Evolutionary conservation across 257 asterid species (phyloP).

Genomic region (Forsythia viridissima): DNA sequence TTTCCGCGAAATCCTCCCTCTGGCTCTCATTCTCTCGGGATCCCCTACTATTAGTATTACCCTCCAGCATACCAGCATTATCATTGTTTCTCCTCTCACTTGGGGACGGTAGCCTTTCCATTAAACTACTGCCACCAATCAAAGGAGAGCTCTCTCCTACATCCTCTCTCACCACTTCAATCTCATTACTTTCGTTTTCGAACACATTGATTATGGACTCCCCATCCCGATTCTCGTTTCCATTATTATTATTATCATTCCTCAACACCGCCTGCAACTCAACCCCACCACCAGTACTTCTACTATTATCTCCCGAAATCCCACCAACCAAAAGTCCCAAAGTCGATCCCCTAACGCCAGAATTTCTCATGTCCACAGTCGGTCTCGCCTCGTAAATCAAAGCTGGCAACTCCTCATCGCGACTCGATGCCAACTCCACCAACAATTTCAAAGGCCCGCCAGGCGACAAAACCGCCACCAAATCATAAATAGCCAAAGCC

Average conservation of each 20-base stretch:
- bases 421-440: slow-evolving; percentile 83
- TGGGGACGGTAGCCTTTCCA: slow-evolving; percentile 26
- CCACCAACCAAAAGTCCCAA: slow-evolving; percentile 59
- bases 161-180: slow-evolving; percentile 57
- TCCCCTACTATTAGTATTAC: slow-evolving; percentile 24
- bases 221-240: slow-evolving; percentile 19
- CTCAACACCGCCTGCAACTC: slow-evolving; percentile 56
- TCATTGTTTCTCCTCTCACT: slow-evolving; percentile 2
- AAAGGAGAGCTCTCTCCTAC: slow-evolving; percentile 63
- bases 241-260: slow-evolving; percentile 18
- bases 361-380: slow-evolving; percentile 35
- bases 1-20: slow-evolving; percentile 34
- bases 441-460: slow-evolving; percentile 92
- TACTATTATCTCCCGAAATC: slow-evolving; percentile 34
- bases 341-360: slow-evolving; percentile 44
- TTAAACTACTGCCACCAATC: slow-evolving; percentile 46
- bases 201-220: slow-evolving; percentile 27
- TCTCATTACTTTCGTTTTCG: slow-evolving; percentile 38
- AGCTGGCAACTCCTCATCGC: slow-evolving; percentile 93
- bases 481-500: slow-evolving; percentile 84
- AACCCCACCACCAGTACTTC: slow-evolving; percentile 27
- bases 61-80: slow-evolving; percentile 14
- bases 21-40: slow-evolving; percentile 29
- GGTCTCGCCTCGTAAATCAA: slow-evolving; percentile 91
- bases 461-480: slow-evolving; percentile 87